Evolutionary conservation across 495 filamentous ascomycete genomes (phyloP), one percentile per base, ranked within the genome.

Genomic region (Aspergillus olivimuriae): DNA sequence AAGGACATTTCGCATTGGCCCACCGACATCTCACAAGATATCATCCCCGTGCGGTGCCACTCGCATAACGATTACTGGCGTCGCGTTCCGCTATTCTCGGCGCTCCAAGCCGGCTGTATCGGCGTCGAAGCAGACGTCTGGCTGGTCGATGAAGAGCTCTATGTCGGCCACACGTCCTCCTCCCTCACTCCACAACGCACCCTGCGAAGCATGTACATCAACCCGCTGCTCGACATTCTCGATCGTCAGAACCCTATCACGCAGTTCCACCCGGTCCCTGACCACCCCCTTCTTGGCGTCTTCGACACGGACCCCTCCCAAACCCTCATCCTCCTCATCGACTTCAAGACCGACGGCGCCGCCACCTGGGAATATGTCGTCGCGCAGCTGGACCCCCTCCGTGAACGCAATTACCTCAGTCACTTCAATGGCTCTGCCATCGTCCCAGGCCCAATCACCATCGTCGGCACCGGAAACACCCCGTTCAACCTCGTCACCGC

Each of bases 21-120:
- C 0, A 87, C 86, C 0, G 82, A 89, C 63, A 82, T 87, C 51
- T 81, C 86, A 4, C 73, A 78, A 8, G 84, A 83, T 48, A 77
- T 91, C 30, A 43, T 69, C 0, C 86, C 87, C 0, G 76, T 84
- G 33, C 73, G 68, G 4, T 88, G 83, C 47, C 58, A 69, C 60
- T 91, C 86, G 0, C 89, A 95, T 62, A 95, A 95, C 56, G 89
- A 95, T 66, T 94, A 94, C 64, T 94, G 73, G 73, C 83, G 88
- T 4, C 74, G 71, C 9, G 75, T 87, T 3, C 90, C 90, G 0
- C 65, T 87, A 0, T 84, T 69, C 56, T 80, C 77, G 3, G 82
- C 82, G 2, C 60, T 88, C 7, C 69, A 81, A 66, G 51, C 66
- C 1, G 86, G 90, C 14, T 83, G 79, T 45, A 72, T 78, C 15